These are phyloP conservation scores for Plasmodium vinckei DNA, from an alignment of 169 alveolate genomes.

Conservation along the genomic window DNA sequence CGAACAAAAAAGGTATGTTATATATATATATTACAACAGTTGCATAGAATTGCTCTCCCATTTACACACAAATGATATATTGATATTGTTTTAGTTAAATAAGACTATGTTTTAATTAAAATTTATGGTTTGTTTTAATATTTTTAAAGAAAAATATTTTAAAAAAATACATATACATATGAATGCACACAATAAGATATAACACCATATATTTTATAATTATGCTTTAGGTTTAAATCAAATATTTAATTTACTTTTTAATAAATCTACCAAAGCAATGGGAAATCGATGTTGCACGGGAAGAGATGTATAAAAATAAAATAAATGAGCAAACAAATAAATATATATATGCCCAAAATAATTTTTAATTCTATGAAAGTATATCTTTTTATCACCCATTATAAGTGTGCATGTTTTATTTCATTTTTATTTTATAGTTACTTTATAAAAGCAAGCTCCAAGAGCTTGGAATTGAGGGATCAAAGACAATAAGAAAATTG, in stretches of 20 bases:
- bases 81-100: slow-evolving; percentile 23
- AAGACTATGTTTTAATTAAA: slow-evolving; percentile 20
- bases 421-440: slow-evolving; percentile 13
- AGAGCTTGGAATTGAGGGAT: slow-evolving; percentile 69
- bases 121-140: slow-evolving; percentile 8
- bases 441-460: slow-evolving; percentile 70
- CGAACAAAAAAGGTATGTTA: neutral
- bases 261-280: slow-evolving; percentile 74
- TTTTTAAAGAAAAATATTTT: slow-evolving; percentile 6
- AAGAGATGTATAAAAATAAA: slow-evolving; percentile 77
- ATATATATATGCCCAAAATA: neutral
- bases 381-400: too few species aligned
- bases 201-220: slow-evolving; percentile 35
- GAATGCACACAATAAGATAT: slow-evolving; percentile 21
- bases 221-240: slow-evolving; percentile 73
- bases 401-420: neutral
- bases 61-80: slow-evolving; percentile 21
- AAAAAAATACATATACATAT: slow-evolving; percentile 22
- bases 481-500: slow-evolving; percentile 72
- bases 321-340: slow-evolving; percentile 11
- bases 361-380: too few species aligned
- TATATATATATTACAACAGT: neutral
- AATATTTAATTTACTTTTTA: slow-evolving; percentile 22
- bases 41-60: slow-evolving; percentile 11
- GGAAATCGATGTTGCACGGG: slow-evolving; percentile 87